Conservation (phyloP, 768 basidiomycete genomes). For the Tulasnella sp. region DNA sequence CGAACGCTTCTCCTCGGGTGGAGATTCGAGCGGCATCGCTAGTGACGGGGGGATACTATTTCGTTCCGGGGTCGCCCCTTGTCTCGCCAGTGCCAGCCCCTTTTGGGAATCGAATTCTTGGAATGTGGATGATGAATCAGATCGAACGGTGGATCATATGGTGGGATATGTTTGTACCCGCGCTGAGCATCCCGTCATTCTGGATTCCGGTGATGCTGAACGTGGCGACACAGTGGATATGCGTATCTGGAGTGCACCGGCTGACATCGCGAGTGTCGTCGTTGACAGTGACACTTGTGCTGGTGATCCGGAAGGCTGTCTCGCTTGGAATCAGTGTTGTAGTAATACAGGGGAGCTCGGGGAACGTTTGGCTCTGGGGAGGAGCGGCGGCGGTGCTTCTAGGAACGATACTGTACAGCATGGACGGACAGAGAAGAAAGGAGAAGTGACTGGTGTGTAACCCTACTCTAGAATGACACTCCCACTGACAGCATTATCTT, state of each 20-base stretch:
- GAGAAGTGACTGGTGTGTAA: slow-evolving; percentile 19
- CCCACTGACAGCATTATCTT: neutral
- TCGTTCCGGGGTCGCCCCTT: neutral
- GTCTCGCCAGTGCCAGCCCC: neutral
- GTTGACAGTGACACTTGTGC: slow-evolving; percentile 64
- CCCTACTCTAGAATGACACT: neutral
- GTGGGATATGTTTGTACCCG: slow-evolving; percentile 19
- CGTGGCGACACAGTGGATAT: slow-evolving; percentile 71
- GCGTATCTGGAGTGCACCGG: slow-evolving; percentile 76
- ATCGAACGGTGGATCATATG: neutral
- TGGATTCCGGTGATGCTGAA: slow-evolving; percentile 58
- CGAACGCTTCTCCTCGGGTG: slow-evolving; percentile 33
- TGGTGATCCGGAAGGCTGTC: slow-evolving; percentile 69
- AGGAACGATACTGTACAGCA: slow-evolving; percentile 59
- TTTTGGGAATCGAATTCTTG: neutral
- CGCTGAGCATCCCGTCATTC: slow-evolving; percentile 43
- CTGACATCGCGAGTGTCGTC: slow-evolving; percentile 65
- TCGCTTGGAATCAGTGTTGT: slow-evolving; percentile 60
- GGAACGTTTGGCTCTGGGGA: slow-evolving; percentile 41
- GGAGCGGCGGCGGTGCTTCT: slow-evolving; percentile 57
- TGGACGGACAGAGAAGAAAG: slow-evolving; percentile 26
- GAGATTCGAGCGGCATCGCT: slow-evolving; percentile 9
- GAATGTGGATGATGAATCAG: neutral
- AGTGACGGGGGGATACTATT: neutral
- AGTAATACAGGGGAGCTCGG: slow-evolving; percentile 33